phyloP scores from a whole-genome alignment of 176 grass and related monocot species.

The Zizania latifolia region DNA sequence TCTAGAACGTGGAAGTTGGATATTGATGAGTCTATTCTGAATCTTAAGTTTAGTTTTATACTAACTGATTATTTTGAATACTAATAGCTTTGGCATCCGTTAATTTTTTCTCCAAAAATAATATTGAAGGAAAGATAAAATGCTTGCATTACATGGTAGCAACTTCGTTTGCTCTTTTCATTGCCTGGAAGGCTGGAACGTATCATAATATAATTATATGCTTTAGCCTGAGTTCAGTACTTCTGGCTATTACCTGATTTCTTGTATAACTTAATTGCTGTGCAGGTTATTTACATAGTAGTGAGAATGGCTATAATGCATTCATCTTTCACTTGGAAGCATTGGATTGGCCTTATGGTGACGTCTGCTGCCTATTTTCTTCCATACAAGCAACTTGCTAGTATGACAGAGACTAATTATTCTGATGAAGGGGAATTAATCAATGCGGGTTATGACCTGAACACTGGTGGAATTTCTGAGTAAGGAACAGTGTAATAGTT shows the following conservation, averaged over 20 bases:
- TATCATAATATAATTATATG: not conserved
- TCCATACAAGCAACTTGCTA: constrained; percentile 80
- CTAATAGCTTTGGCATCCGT: not conserved
- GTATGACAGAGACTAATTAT: constrained; percentile 71
- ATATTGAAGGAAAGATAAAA: not conserved
- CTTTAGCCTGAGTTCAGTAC: not conserved
- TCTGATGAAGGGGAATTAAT: constrained; percentile 63
- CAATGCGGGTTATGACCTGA: constrained; percentile 75
- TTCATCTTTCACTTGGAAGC: constrained; percentile 95
- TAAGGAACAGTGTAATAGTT: constrained; percentile 33
- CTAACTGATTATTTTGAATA: not conserved
- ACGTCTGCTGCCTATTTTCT: constrained; percentile 75
- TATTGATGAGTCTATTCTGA: not conserved
- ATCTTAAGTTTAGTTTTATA: not conserved
- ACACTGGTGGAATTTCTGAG: constrained; percentile 75
- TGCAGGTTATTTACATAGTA: constrained; percentile 70
- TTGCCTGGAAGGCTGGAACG: not conserved
- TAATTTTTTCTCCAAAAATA: not conserved
- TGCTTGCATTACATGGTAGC: not conserved
- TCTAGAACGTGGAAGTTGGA: not conserved
- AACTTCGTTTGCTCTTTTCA: not conserved
- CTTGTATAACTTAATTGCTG: not conserved
- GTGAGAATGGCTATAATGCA: constrained; percentile 80
- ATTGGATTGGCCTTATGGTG: constrained; percentile 78
- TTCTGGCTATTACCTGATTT: constrained; percentile 1